Evolutionary conservation across 768 basidiomycete genomes (phyloP).

Genomic region (Amanita rubescens): DNA sequence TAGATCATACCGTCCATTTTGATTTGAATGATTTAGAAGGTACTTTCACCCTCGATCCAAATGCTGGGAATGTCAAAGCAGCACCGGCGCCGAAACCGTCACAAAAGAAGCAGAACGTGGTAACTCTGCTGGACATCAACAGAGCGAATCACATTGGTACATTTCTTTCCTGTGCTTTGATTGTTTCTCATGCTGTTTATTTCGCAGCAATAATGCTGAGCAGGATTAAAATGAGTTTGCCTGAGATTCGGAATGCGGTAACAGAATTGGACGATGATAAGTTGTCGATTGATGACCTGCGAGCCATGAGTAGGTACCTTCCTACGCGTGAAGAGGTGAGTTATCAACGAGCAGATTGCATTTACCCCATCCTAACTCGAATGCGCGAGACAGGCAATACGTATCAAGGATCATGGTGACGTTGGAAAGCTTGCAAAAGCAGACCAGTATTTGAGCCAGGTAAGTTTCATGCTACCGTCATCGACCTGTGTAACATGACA

Average conservation of each 20-base stretch:
- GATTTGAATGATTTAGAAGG: conserved; percentile 67
- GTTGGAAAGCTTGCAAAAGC: conserved; percentile 69
- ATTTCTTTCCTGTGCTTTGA: background rate
- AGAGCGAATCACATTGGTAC: conserved; percentile 82
- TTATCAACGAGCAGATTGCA: background rate
- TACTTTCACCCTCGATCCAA: conserved; percentile 57
- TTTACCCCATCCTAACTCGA: background rate
- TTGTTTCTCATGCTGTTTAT: conserved; percentile 4
- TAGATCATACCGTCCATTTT: conserved; percentile 34
- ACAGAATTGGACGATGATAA: conserved; percentile 63
- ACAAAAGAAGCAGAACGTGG: conserved; percentile 50
- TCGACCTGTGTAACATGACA: background rate
- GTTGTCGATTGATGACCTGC: conserved; percentile 70
- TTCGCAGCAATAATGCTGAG: conserved; percentile 75
- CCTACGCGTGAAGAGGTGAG: conserved; percentile 78
- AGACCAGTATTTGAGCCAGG: conserved; percentile 79
- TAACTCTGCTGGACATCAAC: conserved; percentile 70
- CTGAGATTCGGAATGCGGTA: conserved; percentile 64
- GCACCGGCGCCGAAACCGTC: conserved; percentile 29
- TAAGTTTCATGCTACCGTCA: conserved; percentile 18
- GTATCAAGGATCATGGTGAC: conserved; percentile 66
- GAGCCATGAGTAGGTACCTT: conserved; percentile 62
- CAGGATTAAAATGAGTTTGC: conserved; percentile 56
- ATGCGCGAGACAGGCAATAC: conserved; percentile 36
- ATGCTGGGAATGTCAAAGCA: conserved; percentile 35